Percentiles rank a stretch among this genome's conserved stretches.
These are phyloP conservation scores for Alopecurus myosuroides DNA, from an alignment of 176 grass and related monocot genomes.

Conservation along the genomic window DNA sequence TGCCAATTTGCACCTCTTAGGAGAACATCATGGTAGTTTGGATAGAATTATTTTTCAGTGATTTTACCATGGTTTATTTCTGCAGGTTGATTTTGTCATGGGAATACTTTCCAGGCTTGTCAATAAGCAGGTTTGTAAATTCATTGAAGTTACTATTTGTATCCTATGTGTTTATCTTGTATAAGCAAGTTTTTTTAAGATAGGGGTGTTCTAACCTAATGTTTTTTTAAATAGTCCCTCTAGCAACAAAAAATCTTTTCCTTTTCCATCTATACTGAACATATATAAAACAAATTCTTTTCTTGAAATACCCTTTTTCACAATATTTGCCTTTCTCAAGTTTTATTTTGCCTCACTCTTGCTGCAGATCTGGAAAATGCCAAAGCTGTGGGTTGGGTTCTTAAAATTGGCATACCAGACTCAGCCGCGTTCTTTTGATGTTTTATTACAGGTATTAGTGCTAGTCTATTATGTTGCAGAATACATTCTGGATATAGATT, in stretches of 20 bases:
- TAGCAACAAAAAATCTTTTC: not conserved
- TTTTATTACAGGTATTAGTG: slow-evolving; percentile 70
- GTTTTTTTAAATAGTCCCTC: not conserved
- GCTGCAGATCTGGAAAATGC: slow-evolving; percentile 95
- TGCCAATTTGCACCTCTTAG: not conserved
- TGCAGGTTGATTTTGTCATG: slow-evolving; percentile 99
- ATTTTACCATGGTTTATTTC: slow-evolving; percentile 32
- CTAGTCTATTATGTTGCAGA: not conserved
- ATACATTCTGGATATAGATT: not conserved
- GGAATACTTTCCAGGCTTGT: slow-evolving; percentile 87
- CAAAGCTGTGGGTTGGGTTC: slow-evolving; percentile 94
- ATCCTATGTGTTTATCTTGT: not conserved
- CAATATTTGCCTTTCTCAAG: not conserved
- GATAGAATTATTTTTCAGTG: not conserved
- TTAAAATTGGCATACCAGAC: slow-evolving; percentile 89
- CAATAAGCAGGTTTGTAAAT: slow-evolving; percentile 64
- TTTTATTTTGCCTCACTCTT: slow-evolving; percentile 5
- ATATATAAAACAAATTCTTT: not conserved
- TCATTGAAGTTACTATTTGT: not conserved
- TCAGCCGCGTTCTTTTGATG: slow-evolving; percentile 86
- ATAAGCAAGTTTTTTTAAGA: not conserved
- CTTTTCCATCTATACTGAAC: not conserved
- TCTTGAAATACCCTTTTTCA: not conserved
- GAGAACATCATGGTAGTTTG: not conserved
- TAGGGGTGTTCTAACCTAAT: not conserved